Conservation (phyloP, 192 early-diverging fungal genomes). For the Rhizoclosmatium globosum region DNA sequence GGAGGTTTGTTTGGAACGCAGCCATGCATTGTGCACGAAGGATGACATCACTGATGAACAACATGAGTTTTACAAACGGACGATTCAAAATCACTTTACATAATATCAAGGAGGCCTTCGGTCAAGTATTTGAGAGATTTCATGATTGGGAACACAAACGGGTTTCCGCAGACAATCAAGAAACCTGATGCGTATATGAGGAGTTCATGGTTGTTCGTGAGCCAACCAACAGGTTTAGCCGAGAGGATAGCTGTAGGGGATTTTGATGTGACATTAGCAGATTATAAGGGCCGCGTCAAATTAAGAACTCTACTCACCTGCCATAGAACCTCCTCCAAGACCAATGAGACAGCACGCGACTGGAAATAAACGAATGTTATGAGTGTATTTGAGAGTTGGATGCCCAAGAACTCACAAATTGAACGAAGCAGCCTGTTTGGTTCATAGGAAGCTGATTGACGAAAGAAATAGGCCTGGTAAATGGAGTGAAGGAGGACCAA, state of each 20-base stretch:
- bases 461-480: slow-evolving; percentile 22
- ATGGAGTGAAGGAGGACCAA: slow-evolving; percentile 20
- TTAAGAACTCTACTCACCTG: slow-evolving; percentile 20
- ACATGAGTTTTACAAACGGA: background rate
- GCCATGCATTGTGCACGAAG: slow-evolving; percentile 38
- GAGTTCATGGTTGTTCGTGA: slow-evolving; percentile 39
- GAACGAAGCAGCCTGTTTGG: slow-evolving; percentile 3
- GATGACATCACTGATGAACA: slow-evolving; percentile 35
- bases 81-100: background rate
- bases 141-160: slow-evolving; percentile 40
- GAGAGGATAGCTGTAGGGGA: slow-evolving; percentile 36
- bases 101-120: slow-evolving; percentile 25
- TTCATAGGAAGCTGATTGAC: background rate
- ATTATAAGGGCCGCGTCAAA: background rate
- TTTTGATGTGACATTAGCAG: background rate
- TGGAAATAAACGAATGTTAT: background rate
- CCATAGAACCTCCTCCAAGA: slow-evolving; percentile 46
- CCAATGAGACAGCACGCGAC: slow-evolving; percentile 23
- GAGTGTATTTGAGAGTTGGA: background rate
- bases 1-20: background rate
- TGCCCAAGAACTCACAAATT: slow-evolving; percentile 15
- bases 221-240: slow-evolving; percentile 42
- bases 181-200: slow-evolving; percentile 44
- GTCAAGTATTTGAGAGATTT: slow-evolving; percentile 10
- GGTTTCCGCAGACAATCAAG: slow-evolving; percentile 44